Base-by-base conservation (phyloP, 805 yeast genomes). In the Starmera pachycereana region DNA sequence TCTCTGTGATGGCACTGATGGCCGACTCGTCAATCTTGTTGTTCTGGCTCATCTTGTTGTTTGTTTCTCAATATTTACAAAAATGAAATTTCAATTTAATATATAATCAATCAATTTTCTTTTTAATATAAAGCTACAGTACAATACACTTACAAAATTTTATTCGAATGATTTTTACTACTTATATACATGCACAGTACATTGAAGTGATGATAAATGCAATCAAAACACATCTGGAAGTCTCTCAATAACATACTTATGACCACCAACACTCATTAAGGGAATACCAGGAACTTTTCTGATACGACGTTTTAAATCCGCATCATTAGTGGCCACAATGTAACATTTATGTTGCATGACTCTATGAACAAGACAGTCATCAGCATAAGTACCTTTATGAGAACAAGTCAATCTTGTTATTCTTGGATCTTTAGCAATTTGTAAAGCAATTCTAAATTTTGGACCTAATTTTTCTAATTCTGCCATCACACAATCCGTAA, bases 271-370 rank as follows among this genome's bases (percentile, higher is more conserved):
- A 63, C 96, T 86, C 94, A 92, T 78, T 30, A 92, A 68, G 11
- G 98, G 98, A 45, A 92, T 84, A 53, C 98, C 98, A 1, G 98
- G 98, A 25, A 92, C 87, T 61, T 92, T 92, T 65, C 98, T 76
- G 29, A 92, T 75, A 61, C 98, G 74, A 55, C 96, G 78, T 58
- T 92, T 92, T 57, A 92, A 68, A 52, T 90, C 97, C 12, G 96
- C 97, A 78, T 92, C 98, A 58, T 90, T 92, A 1, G 97, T 90
- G 37, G 98, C 98, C 31, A 92, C 97, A 41, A 92, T 89, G 55
- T 78, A 92, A 63, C 98, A 92, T 59, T 92, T 92, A 65, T 92
- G 97, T 56, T 90, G 97, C 60, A 90, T 72, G 7, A 92, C 95
- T 51, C 98, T 72, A 58, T 83, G 79, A 13, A 92, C 97, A 8